Evolutionary conservation across 1,284 basidiomycete species (phyloP).

Genomic region (Boletus mariae): DNA sequence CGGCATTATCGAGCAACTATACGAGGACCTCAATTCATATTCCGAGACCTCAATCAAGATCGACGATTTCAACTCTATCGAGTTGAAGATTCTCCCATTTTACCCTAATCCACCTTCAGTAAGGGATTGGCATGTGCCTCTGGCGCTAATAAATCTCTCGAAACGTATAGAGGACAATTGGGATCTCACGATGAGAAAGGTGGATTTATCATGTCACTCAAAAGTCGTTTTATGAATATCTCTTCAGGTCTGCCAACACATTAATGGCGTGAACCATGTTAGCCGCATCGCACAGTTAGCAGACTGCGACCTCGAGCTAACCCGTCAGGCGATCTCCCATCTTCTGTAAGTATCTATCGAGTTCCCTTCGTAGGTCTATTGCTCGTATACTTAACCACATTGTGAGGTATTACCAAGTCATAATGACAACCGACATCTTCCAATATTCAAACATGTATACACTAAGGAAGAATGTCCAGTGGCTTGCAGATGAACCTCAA

Average conservation of each 20-base stretch:
- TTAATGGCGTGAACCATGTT: conserved; percentile 91
- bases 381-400: conserved; percentile 5
- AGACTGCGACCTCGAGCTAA: conserved; percentile 83
- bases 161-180: conserved; percentile 87
- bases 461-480: conserved; percentile 78
- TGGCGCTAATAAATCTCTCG: conserved; percentile 82
- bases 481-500: conserved; percentile 78
- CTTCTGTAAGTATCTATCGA: conserved; percentile 69
- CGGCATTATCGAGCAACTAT: conserved; percentile 92
- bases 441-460: conserved; percentile 99
- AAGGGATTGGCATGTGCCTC: conserved; percentile 93
- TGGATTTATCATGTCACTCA: conserved; percentile 27
- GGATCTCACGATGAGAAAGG: conserved; percentile 93
- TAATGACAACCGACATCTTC: conserved; percentile 95
- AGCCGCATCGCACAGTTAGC: conserved; percentile 89
- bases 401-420: conserved; percentile 87
- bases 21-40: conserved; percentile 96
- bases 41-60: conserved; percentile 90
- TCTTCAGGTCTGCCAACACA: conserved; percentile 69
- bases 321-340: conserved; percentile 88
- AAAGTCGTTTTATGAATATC: conserved; percentile 2
- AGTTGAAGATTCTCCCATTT: conserved; percentile 94
- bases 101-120: conserved; percentile 91
- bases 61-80: conserved; percentile 87
- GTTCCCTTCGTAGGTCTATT: background rate